Evolutionary conservation across 2,329 filamentous ascomycete genomes (phyloP), one percentile per base, ranked within the genome.

Genomic region (Pseudocercospora fuligena): DNA sequence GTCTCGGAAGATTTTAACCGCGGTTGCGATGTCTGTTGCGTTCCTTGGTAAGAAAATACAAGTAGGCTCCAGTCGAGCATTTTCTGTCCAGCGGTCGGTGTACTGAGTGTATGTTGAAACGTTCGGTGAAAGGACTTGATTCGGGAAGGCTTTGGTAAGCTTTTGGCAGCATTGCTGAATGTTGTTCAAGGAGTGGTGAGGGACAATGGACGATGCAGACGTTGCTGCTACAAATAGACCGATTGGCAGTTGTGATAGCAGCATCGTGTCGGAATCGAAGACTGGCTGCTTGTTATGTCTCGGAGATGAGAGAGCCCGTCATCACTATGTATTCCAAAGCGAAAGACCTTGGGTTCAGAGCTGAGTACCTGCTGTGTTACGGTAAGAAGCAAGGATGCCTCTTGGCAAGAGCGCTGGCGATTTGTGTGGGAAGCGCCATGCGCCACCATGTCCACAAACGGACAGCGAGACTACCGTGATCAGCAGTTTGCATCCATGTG

Each of bases 21-120:
- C 54, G 3, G 16, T 14, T 11, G 63, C 49, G 5, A 69, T 56
- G 6, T 67, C 56, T 25, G 40, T 56, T 14, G 65, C 56, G 21
- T 33, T 29, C 3, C 16, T 46, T 25, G 67, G 62, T 29, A 64
- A 40, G 60, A 66, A 60, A 16, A 66, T 66, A 53, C 67, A 69
- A 9, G 63, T 11, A 11, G 67, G 65, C 11, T 43, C 21, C 27
- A 61, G 49, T 11, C 51, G 57, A 9, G 62, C 57, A 21, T 56
- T 69, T 21, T 63, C 47, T 14, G 65, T 59, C 62, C 63, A 69
- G 23, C 46, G 19, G 3, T 49, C 9, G 19, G n/a, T 49, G 46
- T 49, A 49, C 6, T 49, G 46, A 14, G 25, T 11, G 23, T 49
- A 25, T 3, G 11, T 3, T 12, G 46, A 49, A 49, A 19, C n/a